Conservation (phyloP, 2,329 filamentous ascomycete species). For the Claviceps digitariae region DNA sequence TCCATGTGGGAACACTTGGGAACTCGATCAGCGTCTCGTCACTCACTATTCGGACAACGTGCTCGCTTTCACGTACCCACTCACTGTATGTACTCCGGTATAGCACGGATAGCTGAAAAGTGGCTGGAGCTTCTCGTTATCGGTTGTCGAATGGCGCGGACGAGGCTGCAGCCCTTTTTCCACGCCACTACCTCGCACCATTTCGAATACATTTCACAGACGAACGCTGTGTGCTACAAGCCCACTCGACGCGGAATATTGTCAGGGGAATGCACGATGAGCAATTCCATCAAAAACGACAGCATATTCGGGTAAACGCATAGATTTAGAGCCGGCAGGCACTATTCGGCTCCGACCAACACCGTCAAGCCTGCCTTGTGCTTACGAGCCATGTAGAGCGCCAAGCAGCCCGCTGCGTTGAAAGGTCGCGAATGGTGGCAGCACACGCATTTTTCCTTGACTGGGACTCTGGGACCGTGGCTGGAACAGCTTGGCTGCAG, state of each 20-base stretch:
- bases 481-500: too few relatives aligned
- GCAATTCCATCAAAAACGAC: not conserved
- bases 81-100: not conserved
- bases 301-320: not conserved
- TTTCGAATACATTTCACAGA: too few relatives aligned
- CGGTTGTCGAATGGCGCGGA: not conserved
- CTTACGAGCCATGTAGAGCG: not conserved
- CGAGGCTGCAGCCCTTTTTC: not conserved
- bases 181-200: not conserved
- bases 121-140: not conserved
- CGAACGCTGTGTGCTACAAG: too few relatives aligned
- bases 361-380: not conserved
- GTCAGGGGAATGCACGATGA: not conserved
- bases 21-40: not conserved
- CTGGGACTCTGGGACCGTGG: not conserved
- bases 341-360: conserved; percentile 3
- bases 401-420: not conserved
- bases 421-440: not conserved
- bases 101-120: not conserved
- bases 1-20: not conserved
- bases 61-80: not conserved
- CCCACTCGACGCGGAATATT: not conserved
- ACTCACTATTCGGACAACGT: not conserved
- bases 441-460: not conserved
- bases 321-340: conserved; percentile 1